Percentiles rank a stretch among this genome's conserved stretches.
phyloP scores from a whole-genome alignment of 2,329 filamentous ascomycete genomes.

The Zymoseptoria brevis region DNA sequence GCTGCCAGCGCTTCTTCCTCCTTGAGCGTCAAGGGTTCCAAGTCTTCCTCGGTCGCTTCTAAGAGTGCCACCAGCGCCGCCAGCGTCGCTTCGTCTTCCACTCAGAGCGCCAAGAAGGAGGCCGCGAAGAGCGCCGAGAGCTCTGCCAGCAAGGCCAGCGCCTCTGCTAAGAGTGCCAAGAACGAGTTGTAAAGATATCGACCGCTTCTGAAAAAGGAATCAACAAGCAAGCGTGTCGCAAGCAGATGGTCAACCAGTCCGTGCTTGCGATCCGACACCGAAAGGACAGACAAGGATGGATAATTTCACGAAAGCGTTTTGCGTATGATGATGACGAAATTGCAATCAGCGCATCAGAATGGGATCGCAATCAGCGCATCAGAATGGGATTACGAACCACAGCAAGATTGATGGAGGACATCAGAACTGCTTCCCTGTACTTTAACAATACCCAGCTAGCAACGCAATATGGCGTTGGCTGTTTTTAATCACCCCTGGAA shows the following conservation, averaged over 20 bases:
- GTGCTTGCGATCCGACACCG: neutral
- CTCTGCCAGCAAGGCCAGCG: constrained; percentile 25
- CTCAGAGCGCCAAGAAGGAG: constrained; percentile 26
- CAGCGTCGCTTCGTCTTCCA: constrained; percentile 13
- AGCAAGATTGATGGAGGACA: constrained; percentile 7
- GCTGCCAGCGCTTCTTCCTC: constrained; percentile 24
- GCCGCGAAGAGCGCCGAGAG: constrained; percentile 28
- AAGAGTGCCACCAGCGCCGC: constrained; percentile 24
- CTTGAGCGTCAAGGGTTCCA: constrained; percentile 23
- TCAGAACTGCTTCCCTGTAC: constrained; percentile 3
- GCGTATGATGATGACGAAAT: neutral
- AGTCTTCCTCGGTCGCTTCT: constrained; percentile 19
- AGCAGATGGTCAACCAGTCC: neutral
- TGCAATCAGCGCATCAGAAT: constrained; percentile 10
- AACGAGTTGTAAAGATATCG: constrained; percentile 36
- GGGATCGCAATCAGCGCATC: constrained; percentile 9
- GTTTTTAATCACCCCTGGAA: neutral
- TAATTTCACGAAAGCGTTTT: constrained; percentile 6
- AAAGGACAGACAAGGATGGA: constrained; percentile 4
- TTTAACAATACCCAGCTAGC: constrained; percentile 1
- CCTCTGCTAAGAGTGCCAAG: constrained; percentile 30
- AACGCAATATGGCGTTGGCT: neutral
- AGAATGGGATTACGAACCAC: constrained; percentile 13
- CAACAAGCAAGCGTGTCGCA: neutral
- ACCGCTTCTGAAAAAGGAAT: neutral